Evolutionary conservation across 1,139 yeast species (phyloP), one percentile per base, ranked within the genome.

Genomic region (Komagataea norvegica): DNA sequence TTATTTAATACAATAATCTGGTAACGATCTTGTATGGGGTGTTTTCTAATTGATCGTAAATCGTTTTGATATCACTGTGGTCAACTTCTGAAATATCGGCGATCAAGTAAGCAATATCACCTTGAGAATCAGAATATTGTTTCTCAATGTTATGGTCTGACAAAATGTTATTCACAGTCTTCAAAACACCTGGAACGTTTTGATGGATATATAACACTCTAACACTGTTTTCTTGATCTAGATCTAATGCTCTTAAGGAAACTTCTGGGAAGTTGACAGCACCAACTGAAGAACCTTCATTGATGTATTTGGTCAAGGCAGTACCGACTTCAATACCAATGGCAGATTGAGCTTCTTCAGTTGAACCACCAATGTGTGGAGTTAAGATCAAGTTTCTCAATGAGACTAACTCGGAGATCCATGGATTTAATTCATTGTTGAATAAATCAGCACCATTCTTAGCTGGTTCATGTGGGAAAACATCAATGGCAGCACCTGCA

Each of bases 231-330:
- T 83, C 80, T 66, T 87, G 95, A 57, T 88, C 96, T 61, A 83
- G 74, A 60, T 87, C 86, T 52, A 89, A 73, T 23, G 91, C 83
- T 69, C 97, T 85, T 57, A 91, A 73, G 17, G 91, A 70, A 51
- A 93, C 97, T 69, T 93, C 98, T 56, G 99, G 98, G 95, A 93
- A 89, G 73, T 91, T 91, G 45, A 91, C 98, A 8, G 98, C 91
- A 56, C 96, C 97, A 41, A 75, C 74, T n/a, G 97, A 84, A 54
- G 80, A 73, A 69, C 98, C 98, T 70, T 91, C 98, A 65, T 89
- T 91, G 61, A 91, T 83, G 69, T 88, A 93, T 62, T 86, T 87
- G 49, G 89, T 72, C 58, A 91, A 73, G 23, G 95, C 78, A 34
- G 84, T 72, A 42, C 83, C 88, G 44, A 91, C 99, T 68, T 91